Base-by-base conservation (phyloP, 2,329 filamentous ascomycete genomes). In the Xylaria sp. region DNA sequence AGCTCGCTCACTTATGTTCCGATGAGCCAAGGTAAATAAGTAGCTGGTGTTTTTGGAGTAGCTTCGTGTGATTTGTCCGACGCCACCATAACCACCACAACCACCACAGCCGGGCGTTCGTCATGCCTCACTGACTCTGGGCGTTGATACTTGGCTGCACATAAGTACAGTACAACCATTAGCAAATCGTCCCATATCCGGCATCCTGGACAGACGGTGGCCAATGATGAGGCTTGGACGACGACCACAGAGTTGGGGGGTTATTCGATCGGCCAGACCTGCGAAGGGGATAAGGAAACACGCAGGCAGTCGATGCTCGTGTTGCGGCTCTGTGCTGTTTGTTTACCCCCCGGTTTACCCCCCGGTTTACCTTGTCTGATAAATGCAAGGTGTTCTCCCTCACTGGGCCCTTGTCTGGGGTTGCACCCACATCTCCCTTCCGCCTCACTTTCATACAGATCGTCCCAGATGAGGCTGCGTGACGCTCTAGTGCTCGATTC, bases 261-360 rank as follows among this genome's bases (percentile, higher is more conserved):
- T 38, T 21, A 44, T 29, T 43, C 19, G 35, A 43, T 29, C n/a
- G 19, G 29, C 37, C 27, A n/a, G 25, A 17, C 17, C 13, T 49
- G 31, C 13, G 15, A 38, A 31, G 21, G 9, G 27, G 33, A 27
- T 23, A 5, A 10, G 13, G 21, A 27, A 29, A 49, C 11, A 43
- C 7, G 23, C 4, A 15, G 11, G 13, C 23, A 33, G 46, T 43
- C 29, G 29, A 51, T 9, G 17, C 5, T 1, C 29, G 31, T 21
- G 33, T 43, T 61, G 47, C 25, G 57, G 61, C 53, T 60, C 52
- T 58, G n/a, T n/a, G n/a, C n/a, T n/a, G n/a, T n/a, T n/a, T n/a
- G n/a, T n/a, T n/a, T n/a, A n/a, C n/a, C n/a, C n/a, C n/a, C n/a
- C n/a, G n/a, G n/a, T n/a, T n/a, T n/a, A n/a, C n/a, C n/a, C 35